These are phyloP conservation scores for Singerocomus inundabilis DNA, from an alignment of 1,284 basidiomycete genomes.

Conservation along the genomic window DNA sequence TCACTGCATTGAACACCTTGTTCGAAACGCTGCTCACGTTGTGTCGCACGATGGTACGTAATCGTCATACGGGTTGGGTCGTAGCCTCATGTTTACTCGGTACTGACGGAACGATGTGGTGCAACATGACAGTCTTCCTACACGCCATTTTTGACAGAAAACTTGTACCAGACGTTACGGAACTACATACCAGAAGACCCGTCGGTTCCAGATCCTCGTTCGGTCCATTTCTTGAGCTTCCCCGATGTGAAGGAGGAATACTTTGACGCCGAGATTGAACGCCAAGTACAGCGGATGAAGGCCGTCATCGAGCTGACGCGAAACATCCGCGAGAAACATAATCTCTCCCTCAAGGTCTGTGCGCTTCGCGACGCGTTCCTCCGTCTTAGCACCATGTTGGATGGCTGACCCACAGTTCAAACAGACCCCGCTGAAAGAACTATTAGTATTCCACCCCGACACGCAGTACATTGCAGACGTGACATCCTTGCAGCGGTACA, in stretches of 20 bases:
- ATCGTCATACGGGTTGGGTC: not conserved
- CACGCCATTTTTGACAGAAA: conserved; percentile 97
- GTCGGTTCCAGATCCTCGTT: conserved; percentile 76
- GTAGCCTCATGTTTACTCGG: conserved; percentile 2
- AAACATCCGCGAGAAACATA: conserved; percentile 86
- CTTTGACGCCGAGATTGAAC: conserved; percentile 94
- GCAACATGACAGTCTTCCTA: conserved; percentile 79
- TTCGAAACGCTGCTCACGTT: conserved; percentile 96
- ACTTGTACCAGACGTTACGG: conserved; percentile 90
- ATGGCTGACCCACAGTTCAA: conserved; percentile 3
- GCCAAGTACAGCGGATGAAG: conserved; percentile 94
- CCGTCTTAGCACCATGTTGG: not conserved
- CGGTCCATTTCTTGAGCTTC: conserved; percentile 95
- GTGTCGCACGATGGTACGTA: conserved; percentile 86
- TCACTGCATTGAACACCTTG: conserved; percentile 89
- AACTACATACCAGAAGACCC: conserved; percentile 80
- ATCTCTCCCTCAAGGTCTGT: conserved; percentile 84
- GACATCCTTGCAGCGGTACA: conserved; percentile 82
- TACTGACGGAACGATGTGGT: conserved; percentile 15
- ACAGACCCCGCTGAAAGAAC: conserved; percentile 89
- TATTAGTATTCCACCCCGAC: conserved; percentile 93
- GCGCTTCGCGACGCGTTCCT: no score
- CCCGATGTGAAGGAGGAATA: conserved; percentile 93
- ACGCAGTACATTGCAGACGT: conserved; percentile 85
- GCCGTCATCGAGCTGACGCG: conserved; percentile 92